These are phyloP conservation scores for Betula pendula DNA, from an alignment of 306 rosid genomes.

Conservation along the genomic window DNA sequence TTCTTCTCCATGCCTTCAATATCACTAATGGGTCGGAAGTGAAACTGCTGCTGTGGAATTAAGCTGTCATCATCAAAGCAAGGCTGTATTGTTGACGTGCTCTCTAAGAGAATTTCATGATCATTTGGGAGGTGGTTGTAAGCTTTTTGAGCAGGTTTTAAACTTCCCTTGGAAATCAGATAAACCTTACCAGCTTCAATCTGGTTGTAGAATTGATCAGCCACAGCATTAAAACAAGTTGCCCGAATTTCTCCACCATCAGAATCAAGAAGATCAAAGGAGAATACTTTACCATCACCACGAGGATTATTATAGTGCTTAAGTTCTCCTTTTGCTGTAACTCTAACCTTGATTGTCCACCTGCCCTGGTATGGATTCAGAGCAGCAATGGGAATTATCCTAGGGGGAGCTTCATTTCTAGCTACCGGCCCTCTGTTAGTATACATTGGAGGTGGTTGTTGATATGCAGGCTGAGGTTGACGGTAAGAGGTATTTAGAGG, in stretches of 20 bases:
- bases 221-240: constrained; percentile 85
- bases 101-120: constrained; percentile 66
- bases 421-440: constrained; percentile 67
- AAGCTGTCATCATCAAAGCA: constrained; percentile 68
- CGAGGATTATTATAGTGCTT: constrained; percentile 65
- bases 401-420: constrained; percentile 72
- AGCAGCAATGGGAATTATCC: constrained; percentile 78
- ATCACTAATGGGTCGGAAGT: constrained; percentile 63
- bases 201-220: constrained; percentile 68
- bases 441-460: constrained; percentile 69
- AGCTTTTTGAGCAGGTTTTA: constrained; percentile 70
- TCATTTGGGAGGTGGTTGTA: constrained; percentile 77
- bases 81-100: constrained; percentile 53
- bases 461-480: constrained; percentile 54
- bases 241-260: constrained; percentile 80
- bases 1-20: constrained; percentile 66
- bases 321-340: constrained; percentile 79
- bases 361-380: constrained; percentile 65
- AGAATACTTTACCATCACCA: constrained; percentile 91
- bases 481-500: constrained; percentile 43
- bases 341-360: constrained; percentile 96
- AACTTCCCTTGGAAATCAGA: constrained; percentile 64
- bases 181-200: constrained; percentile 80
- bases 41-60: constrained; percentile 67
- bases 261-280: constrained; percentile 87